phyloP scores from a whole-genome alignment of 176 grass and related monocot species.

The Aegilops umbellulata region DNA sequence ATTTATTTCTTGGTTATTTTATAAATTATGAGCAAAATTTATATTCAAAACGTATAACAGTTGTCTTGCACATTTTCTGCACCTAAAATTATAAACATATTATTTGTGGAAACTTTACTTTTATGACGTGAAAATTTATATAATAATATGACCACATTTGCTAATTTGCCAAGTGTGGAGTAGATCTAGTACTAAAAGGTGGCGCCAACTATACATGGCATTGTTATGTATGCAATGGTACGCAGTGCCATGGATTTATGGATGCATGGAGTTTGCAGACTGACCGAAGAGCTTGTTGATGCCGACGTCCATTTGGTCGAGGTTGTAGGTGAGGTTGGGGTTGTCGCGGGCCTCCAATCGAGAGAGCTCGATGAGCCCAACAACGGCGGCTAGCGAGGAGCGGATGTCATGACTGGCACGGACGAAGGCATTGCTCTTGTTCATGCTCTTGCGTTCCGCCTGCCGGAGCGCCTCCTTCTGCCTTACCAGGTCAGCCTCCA shows the following conservation, averaged over 20 bases:
- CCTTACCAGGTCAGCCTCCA: constrained; percentile 49
- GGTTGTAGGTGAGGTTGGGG: constrained; percentile 40
- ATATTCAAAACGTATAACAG: not conserved
- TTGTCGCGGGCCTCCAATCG: not conserved
- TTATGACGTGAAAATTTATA: not conserved
- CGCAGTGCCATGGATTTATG: not conserved
- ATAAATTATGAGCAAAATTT: not conserved
- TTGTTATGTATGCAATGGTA: not conserved
- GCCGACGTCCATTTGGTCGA: constrained; percentile 49
- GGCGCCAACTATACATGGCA: not conserved
- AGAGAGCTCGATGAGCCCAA: constrained; percentile 50
- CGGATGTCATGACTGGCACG: constrained; percentile 73
- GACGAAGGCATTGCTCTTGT: constrained; percentile 77
- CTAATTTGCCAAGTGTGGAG: too few relatives aligned
- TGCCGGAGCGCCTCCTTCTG: constrained; percentile 65
- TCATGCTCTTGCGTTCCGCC: constrained; percentile 84
- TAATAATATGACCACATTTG: not conserved
- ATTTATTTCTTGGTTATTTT: not conserved
- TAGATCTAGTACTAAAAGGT: not conserved
- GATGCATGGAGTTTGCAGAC: not conserved
- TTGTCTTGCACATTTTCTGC: not conserved
- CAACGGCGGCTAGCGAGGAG: constrained; percentile 44
- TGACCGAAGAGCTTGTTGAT: constrained; percentile 63
- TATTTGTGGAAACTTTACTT: not conserved
- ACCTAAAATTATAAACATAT: not conserved